phyloP scores from a whole-genome alignment of 2,329 filamentous ascomycete genomes.

The Claviceps sp. region DNA sequence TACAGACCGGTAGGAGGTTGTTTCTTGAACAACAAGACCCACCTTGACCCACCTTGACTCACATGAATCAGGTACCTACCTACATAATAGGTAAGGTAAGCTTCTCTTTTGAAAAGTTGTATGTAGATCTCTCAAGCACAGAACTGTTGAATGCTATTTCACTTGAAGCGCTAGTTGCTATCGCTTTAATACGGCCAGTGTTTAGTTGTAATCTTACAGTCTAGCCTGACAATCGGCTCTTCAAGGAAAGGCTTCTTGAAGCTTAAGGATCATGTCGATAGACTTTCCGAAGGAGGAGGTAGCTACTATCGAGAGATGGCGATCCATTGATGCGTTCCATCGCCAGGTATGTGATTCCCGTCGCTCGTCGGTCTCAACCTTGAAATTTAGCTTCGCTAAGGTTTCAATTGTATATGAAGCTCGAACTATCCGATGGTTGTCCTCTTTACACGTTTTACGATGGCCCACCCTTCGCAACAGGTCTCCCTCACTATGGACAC shows the following conservation, averaged over 20 bases:
- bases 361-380: neutral
- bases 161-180: neutral
- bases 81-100: neutral
- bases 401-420: slow-evolving; percentile 19
- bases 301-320: slow-evolving; percentile 71
- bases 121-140: neutral
- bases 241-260: too few relatives aligned
- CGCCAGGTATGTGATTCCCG: slow-evolving; percentile 45
- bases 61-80: neutral
- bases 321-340: slow-evolving; percentile 82
- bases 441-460: slow-evolving; percentile 92
- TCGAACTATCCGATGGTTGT: slow-evolving; percentile 69
- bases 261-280: slow-evolving; percentile 53
- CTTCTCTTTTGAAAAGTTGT: neutral
- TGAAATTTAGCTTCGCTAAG: neutral
- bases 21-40: neutral
- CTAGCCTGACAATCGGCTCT: too few relatives aligned
- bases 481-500: slow-evolving; percentile 54
- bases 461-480: slow-evolving; percentile 69
- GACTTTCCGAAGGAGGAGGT: slow-evolving; percentile 90
- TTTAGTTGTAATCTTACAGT: too few relatives aligned
- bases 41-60: neutral
- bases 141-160: neutral
- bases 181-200: neutral
- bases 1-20: too few relatives aligned